These are phyloP conservation scores for Potentilla sterilis DNA, from an alignment of 306 rosid species.

Conservation along the genomic window DNA sequence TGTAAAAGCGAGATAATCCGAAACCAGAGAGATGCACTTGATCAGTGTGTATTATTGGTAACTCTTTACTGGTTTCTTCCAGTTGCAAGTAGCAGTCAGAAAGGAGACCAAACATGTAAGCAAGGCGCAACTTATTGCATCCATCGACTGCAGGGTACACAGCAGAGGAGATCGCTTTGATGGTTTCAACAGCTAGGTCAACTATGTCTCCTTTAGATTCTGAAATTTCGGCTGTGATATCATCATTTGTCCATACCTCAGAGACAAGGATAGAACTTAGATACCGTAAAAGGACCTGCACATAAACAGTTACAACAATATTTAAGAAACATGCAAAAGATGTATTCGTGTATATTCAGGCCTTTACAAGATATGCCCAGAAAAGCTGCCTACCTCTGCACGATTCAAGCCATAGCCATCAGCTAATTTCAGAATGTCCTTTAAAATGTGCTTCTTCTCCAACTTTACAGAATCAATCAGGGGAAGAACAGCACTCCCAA, in stretches of 20 bases:
- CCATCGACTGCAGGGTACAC: constrained; percentile 87
- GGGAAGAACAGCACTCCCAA: constrained; percentile 62
- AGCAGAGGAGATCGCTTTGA: constrained; percentile 58
- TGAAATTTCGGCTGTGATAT: constrained; percentile 66
- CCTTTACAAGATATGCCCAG: constrained; percentile 16
- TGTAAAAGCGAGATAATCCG: constrained; percentile 60
- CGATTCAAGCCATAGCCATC: constrained; percentile 68
- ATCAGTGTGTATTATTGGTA: constrained; percentile 45
- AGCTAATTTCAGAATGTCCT: constrained; percentile 69
- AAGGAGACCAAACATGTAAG: constrained; percentile 64
- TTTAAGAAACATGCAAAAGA: constrained; percentile 14
- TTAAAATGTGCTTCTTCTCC: constrained; percentile 76
- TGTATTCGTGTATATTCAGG: constrained; percentile 10
- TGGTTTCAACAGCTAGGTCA: constrained; percentile 56
- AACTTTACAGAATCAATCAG: constrained; percentile 70
- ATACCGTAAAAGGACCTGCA: constrained; percentile 74
- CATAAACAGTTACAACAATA: constrained; percentile 30
- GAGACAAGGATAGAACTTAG: constrained; percentile 75
- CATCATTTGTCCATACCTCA: constrained; percentile 86
- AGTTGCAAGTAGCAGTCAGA: constrained; percentile 75
- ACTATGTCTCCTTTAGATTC: constrained; percentile 55
- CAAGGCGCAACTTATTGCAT: constrained; percentile 79
- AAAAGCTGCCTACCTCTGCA: constrained; percentile 60
- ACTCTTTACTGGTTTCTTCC: constrained; percentile 51
- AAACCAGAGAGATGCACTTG: constrained; percentile 43